phyloP scores from a whole-genome alignment of 768 basidiomycete species.

The Trametes maxima region DNA sequence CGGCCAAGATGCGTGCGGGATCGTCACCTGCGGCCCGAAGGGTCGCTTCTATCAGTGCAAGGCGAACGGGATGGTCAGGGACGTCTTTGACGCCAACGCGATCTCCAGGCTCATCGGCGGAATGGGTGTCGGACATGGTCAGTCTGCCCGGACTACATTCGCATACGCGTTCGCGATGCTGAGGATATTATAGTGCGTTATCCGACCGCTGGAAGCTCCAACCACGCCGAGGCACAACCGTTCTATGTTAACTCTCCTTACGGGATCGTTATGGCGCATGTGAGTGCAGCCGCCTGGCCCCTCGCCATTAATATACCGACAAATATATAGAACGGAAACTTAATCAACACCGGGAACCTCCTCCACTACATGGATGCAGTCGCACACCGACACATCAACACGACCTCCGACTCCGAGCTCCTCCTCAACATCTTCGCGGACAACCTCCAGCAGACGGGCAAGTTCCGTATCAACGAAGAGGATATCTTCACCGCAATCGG shows the following conservation, averaged over 20 bases:
- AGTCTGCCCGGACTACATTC: conserved; percentile 22
- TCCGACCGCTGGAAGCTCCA: conserved; percentile 96
- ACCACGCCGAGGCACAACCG: conserved; percentile 96
- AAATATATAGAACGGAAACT: conserved; percentile 84
- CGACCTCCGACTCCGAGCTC: conserved; percentile 96
- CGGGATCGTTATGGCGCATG: conserved; percentile 97
- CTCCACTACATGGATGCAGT: conserved; percentile 93
- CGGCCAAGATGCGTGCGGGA: conserved; percentile 97
- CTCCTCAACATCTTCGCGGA: conserved; percentile 97
- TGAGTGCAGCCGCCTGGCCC: conserved; percentile 41
- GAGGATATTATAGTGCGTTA: conserved; percentile 72
- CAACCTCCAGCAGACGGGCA: conserved; percentile 97
- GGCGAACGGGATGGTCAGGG: conserved; percentile 98
- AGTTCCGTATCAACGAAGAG: conserved; percentile 99
- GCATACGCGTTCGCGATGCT: neutral
- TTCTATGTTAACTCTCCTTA: conserved; percentile 99
- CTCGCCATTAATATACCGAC: neutral
- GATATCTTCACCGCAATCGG: conserved; percentile 96
- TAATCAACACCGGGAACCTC: conserved; percentile 89
- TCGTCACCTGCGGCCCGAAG: conserved; percentile 93
- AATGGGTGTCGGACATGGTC: conserved; percentile 99
- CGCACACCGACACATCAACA: conserved; percentile 98
- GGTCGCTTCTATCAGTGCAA: conserved; percentile 98
- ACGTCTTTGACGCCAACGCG: conserved; percentile 86
- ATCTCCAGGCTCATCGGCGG: conserved; percentile 81